phyloP scores from a whole-genome alignment of 352 stramenopile species.

The Globisporangium yorkense region DNA sequence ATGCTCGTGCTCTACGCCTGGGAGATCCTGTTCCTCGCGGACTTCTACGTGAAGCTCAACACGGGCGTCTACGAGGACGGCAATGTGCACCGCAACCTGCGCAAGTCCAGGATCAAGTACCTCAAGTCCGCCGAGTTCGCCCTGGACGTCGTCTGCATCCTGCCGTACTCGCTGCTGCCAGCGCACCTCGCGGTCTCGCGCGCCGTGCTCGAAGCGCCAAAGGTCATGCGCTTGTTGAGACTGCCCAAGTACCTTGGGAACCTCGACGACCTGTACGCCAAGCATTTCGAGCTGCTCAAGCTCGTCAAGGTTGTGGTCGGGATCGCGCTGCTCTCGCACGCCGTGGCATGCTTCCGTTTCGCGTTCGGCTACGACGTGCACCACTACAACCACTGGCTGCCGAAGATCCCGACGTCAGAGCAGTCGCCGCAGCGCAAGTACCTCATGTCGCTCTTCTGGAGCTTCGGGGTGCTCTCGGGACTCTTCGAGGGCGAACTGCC shows the following conservation, averaged over 20 bases:
- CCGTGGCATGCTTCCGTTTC: slow-evolving; percentile 51
- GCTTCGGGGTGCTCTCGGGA: slow-evolving; percentile 55
- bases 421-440: slow-evolving; percentile 30
- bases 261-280: slow-evolving; percentile 60
- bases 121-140: slow-evolving; percentile 38
- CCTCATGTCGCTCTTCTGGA: slow-evolving; percentile 55
- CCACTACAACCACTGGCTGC: slow-evolving; percentile 48
- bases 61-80: slow-evolving; percentile 56
- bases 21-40: slow-evolving; percentile 45
- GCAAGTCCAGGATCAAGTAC: slow-evolving; percentile 37
- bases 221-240: slow-evolving; percentile 32
- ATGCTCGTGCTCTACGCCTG: slow-evolving; percentile 20
- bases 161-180: slow-evolving; percentile 28
- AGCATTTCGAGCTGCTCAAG: slow-evolving; percentile 49
- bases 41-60: slow-evolving; percentile 52
- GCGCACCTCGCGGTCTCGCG: slow-evolving; percentile 2
- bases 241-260: slow-evolving; percentile 39
- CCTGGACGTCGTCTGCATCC: slow-evolving; percentile 41
- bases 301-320: slow-evolving; percentile 41
- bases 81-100: slow-evolving; percentile 44
- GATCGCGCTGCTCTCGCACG: slow-evolving; percentile 48
- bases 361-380: slow-evolving; percentile 48
- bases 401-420: slow-evolving; percentile 16
- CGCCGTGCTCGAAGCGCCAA: slow-evolving; percentile 31
- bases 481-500: slow-evolving; percentile 71